Base-by-base conservation (phyloP, 768 basidiomycete species). In the Suillus fuscotomentosus region DNA sequence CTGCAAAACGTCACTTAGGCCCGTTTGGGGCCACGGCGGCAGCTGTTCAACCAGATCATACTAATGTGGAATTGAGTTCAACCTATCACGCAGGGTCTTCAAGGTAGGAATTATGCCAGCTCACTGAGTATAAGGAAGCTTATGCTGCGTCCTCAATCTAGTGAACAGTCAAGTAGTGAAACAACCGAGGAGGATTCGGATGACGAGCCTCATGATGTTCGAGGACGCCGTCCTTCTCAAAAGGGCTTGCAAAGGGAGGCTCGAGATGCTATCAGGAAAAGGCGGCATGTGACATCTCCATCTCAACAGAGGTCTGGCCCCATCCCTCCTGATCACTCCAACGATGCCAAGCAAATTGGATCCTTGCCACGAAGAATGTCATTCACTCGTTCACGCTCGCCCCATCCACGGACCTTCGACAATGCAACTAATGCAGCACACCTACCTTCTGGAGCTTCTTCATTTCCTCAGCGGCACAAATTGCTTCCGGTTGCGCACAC, bases 41-140 rank as follows among this genome's bases (percentile, higher is more conserved):
- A 45, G 60, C 60, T 53, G 43, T 64, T 20, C 73, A 65, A 3
- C 75, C 72, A 27, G 65, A 73, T 36, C 67, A 68, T 47, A 74
- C 77, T 63, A 76, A 75, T 65, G 71, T 87, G 68, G 92, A 88
- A 68, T 86, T 92, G 88, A 94, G 91, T 71, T 93, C 92, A 14
- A 94, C 92, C 68, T 94, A 94, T 76, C 89, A 92, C 64, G 92
- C 88, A 36, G 92, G 92, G 53, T 91, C 91, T 41, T 93, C 91
- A 11, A 86, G 89, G 91, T 90, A 70, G 66, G 84, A 17, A 27
- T 42, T 65, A 22, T 61, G 57, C 10, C 8, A 62, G 5, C 63
- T 51, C 17, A n/a, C 6, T 1, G 55, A n/a, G 38, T n/a, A 48
- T 14, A 48, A 24, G 60, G 31, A 34, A 50, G 41, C 64, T 72